Evolutionary conservation across 108 stramenopile genomes (phyloP).

Genomic region (Discostella stelligeroides): DNA sequence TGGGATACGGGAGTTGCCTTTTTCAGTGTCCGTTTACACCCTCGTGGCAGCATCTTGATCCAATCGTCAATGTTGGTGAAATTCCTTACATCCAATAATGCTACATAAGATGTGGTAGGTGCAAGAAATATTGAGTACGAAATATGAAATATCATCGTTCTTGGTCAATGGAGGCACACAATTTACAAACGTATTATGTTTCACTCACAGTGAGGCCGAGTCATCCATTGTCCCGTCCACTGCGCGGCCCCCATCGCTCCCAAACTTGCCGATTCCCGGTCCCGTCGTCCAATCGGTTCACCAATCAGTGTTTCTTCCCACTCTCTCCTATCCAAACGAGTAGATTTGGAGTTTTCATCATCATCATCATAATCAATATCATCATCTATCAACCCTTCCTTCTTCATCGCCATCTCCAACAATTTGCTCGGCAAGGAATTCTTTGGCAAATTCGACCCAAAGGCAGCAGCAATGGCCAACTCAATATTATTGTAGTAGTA

Average conservation of each 20-base stretch:
- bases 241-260: slow-evolving; percentile 81
- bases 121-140: not conserved
- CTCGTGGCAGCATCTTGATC: slow-evolving; percentile 61
- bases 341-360: too few species aligned
- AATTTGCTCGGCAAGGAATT: slow-evolving; percentile 54
- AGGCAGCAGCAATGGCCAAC: slow-evolving; percentile 70
- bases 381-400: slow-evolving; percentile 43
- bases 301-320: slow-evolving; percentile 59
- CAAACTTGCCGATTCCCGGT: slow-evolving; percentile 66
- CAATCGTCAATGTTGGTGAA: slow-evolving; percentile 70
- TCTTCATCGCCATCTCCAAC: slow-evolving; percentile 51
- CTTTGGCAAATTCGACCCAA: slow-evolving; percentile 61
- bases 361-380: slow-evolving; percentile 19
- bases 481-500: slow-evolving; percentile 71
- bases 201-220: slow-evolving; percentile 66
- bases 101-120: slow-evolving; percentile 12
- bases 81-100: slow-evolving; percentile 58
- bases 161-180: not conserved
- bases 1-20: slow-evolving; percentile 54
- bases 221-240: slow-evolving; percentile 71
- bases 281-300: slow-evolving; percentile 47
- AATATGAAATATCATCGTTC: not conserved
- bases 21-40: slow-evolving; percentile 63
- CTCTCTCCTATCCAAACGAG: slow-evolving; percentile 10
- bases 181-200: not conserved